Base-by-base conservation (phyloP, 140 eudicot species). In the Flaveria floridana region DNA sequence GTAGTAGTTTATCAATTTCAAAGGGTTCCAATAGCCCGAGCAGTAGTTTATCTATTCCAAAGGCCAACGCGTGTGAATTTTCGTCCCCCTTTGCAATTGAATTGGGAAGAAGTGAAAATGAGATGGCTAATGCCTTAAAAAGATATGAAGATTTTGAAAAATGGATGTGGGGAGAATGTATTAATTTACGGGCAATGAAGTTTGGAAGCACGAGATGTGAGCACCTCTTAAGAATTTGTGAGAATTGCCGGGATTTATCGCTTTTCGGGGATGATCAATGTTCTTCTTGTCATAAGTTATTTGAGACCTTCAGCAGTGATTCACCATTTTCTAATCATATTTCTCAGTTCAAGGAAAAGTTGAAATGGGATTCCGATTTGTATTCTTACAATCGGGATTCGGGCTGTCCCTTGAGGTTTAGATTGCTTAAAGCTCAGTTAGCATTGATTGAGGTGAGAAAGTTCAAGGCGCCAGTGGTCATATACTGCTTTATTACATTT, bases 141-240 rank as follows among this genome's bases (percentile, higher is more conserved):
- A 74, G 95, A 81, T 85, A 86, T 42, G 68, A 57, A 68, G 90
- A 82, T 55, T 86, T 84, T 55, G 96, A 92, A 59, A 84, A 89
- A 80, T 92, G 98, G 98, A 84, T 86, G 80, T 87, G 95, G 98
- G 82, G 82, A 57, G 96, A 92, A 79, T 89, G 95, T 67, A 63
- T 78, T 20, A 76, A 21, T 82, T 70, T 87, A 23, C 52, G 89
- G 74, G 93, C 98, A 13, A 51, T 81, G 76, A 89, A 80, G 78
- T 84, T 70, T 67, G 96, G 91, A 55, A 84, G 76, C 72, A 69
- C 66, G 6, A 79, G 89, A 63, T 78, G 89, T 51, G 65, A 63
- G 71, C 78, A 65, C n/a, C 52, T 92, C 34, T 71, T 89, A 30
- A 68, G 80, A 42, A 78, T 86, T 79, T 92, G 98, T 76, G 84